Base-by-base conservation (phyloP, 495 filamentous ascomycete species). In the Immersiella caudata region DNA sequence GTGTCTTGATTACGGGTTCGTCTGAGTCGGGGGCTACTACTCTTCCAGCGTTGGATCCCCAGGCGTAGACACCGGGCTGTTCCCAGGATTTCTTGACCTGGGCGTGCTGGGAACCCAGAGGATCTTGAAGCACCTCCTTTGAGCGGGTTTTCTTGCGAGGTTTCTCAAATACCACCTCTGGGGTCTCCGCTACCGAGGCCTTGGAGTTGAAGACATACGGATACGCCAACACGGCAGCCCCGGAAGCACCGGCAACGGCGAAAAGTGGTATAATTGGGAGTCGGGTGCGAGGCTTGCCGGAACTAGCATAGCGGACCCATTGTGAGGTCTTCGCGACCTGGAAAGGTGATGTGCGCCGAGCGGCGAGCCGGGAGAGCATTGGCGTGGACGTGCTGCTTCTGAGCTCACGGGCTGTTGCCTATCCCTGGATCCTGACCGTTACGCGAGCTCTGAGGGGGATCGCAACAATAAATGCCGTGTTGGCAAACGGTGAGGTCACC, bases 51-150 rank as follows among this genome's bases (percentile, higher is more conserved):
- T 99, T 99, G 1, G 90, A 91, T 18, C 95, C 95, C 94, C 95
- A 99, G 27, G 89, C 87, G 79, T 96, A 97, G 1, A 97, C 90
- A 0, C 92, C 95, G 2, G 95, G 94, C 63, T 91, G 89, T 77
- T 93, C 93, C 86, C 91, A 89, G 74, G 92, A 96, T 72, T 86
- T 88, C 82, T 92, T 93, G 49, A 94, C 91, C 78, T 97, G 91
- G 20, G 93, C 80, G 75, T 94, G 91, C 71, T 93, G 88, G 11
- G 87, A 88, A 71, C 90, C 90, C 21, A 94, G 85, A 33, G 89
- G 70, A 64, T 94, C 90, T 66, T 91, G 81, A 59, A 85, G 85
- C 36, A 91, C 88, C 73, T 93, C 90, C 67, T 86, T 87, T 6
- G 87, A 85, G 14, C 74, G 78, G 14, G 76, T 70, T 64, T 80